A percentile compares a stretch with the other conserved stretches of the same genome.
These are phyloP conservation scores for Adansonia rubrostipa DNA, from an alignment of 441 rosid species.

Conservation along the genomic window DNA sequence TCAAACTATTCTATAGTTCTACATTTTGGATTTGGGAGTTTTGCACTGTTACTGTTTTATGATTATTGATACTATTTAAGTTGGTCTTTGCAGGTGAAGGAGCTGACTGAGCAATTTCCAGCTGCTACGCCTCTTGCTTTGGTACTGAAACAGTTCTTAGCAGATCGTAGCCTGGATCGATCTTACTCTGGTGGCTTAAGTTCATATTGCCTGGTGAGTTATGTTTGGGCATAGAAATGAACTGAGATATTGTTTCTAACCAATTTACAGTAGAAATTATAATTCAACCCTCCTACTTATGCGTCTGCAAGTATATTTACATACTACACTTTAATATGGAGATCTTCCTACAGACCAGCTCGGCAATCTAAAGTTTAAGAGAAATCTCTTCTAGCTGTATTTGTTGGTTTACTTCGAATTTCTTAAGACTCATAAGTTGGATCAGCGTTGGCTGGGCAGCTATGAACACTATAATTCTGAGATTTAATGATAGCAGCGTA, in stretches of 20 bases:
- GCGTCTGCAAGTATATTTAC: background rate
- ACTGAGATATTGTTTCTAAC: background rate
- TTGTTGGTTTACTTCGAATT: conserved; percentile 8
- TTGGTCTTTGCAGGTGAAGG: conserved; percentile 69
- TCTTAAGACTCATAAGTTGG: background rate
- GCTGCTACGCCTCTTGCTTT: conserved; percentile 96
- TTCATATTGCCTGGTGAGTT: conserved; percentile 92
- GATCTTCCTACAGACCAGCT: background rate
- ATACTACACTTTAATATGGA: background rate
- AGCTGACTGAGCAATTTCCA: conserved; percentile 91
- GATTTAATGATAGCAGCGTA: background rate
- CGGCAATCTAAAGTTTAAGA: background rate
- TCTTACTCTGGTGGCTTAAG: conserved; percentile 99
- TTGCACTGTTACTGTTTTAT: background rate
- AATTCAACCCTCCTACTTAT: background rate
- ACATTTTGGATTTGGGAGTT: background rate
- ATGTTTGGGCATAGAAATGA: conserved; percentile 8
- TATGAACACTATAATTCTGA: background rate
- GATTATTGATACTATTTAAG: conserved; percentile 22
- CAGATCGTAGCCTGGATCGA: conserved; percentile 97
- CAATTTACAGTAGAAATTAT: background rate
- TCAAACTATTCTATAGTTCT: background rate
- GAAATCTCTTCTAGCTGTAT: background rate
- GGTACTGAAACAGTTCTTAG: conserved; percentile 96
- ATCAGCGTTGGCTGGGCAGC: background rate